Evolutionary conservation across 2,329 filamentous ascomycete genomes (phyloP).

Genomic region (Cladophialophora chaetospira): DNA sequence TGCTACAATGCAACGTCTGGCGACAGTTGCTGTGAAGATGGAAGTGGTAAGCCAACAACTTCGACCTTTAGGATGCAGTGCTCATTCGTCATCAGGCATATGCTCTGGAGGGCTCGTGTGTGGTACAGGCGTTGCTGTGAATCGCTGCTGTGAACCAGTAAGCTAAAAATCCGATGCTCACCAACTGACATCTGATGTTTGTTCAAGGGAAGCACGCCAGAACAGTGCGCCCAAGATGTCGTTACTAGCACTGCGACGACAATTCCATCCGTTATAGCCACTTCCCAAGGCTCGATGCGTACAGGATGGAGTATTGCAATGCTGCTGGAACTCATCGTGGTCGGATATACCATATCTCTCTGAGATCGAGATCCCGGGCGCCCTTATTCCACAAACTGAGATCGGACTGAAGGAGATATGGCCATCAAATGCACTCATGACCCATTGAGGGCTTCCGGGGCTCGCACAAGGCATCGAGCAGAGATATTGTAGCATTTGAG

Average conservation of each 20-base stretch:
- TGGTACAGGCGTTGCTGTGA: constrained; percentile 18
- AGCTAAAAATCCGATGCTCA: background rate
- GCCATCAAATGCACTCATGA: too few relatives aligned
- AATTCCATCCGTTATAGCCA: background rate
- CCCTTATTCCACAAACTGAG: too few relatives aligned
- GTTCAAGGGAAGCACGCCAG: constrained; percentile 8
- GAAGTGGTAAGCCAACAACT: constrained; percentile 11
- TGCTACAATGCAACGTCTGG: constrained; percentile 14
- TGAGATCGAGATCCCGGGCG: background rate
- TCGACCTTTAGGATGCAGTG: background rate
- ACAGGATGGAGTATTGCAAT: too few relatives aligned
- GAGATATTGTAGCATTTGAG: too few relatives aligned
- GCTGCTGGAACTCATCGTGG: background rate
- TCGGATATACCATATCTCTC: background rate
- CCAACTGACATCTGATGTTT: background rate
- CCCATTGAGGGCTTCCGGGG: too few relatives aligned
- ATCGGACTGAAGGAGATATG: too few relatives aligned
- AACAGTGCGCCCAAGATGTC: constrained; percentile 12
- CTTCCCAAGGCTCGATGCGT: background rate
- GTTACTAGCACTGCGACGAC: constrained; percentile 4
- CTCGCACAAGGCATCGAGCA: too few relatives aligned
- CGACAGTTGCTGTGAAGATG: constrained; percentile 20
- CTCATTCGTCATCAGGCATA: constrained; percentile 6
- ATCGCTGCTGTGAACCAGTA: constrained; percentile 21
- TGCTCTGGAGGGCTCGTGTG: constrained; percentile 18